phyloP scores from a whole-genome alignment of 2,329 filamentous ascomycete species.

The Dactylellina cionopaga region DNA sequence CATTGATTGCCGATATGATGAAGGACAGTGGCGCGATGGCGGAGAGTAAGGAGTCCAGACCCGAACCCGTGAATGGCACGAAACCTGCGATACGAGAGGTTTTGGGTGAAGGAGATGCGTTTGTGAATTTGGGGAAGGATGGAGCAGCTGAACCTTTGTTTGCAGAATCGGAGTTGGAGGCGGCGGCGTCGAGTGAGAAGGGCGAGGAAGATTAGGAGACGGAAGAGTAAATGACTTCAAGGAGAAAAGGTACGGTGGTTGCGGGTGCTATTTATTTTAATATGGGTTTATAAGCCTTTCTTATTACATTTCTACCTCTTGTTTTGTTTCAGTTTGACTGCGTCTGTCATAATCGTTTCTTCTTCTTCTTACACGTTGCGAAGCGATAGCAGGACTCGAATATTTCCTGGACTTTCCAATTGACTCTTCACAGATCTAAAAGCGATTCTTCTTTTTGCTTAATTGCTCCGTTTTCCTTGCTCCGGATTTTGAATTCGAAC shows the following conservation, averaged over 20 bases:
- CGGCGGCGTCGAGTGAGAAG: neutral
- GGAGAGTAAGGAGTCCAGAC: slow-evolving; percentile 21
- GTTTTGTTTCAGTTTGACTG: neutral
- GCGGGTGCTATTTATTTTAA: neutral
- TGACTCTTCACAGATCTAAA: slow-evolving; percentile 19
- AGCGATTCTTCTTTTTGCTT: neutral
- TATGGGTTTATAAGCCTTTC: slow-evolving; percentile 9
- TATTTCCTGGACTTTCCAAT: slow-evolving; percentile 8
- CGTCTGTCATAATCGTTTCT: slow-evolving; percentile 10
- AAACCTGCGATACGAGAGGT: slow-evolving; percentile 42
- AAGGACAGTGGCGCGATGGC: slow-evolving; percentile 24
- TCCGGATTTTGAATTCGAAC: neutral
- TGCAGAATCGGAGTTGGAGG: slow-evolving; percentile 22
- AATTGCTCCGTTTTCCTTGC: no score
- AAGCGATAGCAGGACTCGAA: no score
- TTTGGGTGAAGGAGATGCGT: slow-evolving; percentile 37
- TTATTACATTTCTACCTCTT: neutral
- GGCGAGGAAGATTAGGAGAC: neutral
- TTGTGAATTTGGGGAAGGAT: slow-evolving; percentile 48
- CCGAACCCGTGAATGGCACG: slow-evolving; percentile 44
- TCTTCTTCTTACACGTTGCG: no score
- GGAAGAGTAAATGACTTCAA: neutral
- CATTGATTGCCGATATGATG: slow-evolving; percentile 68
- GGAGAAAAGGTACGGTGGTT: slow-evolving; percentile 11
- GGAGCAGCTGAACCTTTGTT: slow-evolving; percentile 50